Evolutionary conservation across 305 asterid genomes (phyloP).

Genomic region (Solanum aculeatissimum): DNA sequence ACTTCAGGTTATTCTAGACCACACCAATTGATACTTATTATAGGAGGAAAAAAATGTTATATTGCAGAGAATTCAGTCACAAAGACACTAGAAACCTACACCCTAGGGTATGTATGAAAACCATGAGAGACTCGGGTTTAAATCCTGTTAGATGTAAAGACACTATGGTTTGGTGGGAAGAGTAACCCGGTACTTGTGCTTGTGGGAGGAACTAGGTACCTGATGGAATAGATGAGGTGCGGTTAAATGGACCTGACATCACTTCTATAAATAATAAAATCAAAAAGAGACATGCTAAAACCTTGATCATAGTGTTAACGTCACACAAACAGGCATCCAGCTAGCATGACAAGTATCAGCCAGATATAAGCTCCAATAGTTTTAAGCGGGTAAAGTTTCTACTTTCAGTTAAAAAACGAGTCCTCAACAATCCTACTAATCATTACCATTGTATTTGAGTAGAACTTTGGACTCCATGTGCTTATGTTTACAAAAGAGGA

Average conservation of each 20-base stretch:
- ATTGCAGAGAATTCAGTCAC: background rate
- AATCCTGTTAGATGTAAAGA: background rate
- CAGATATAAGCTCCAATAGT: background rate
- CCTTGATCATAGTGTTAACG: background rate
- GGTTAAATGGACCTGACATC: background rate
- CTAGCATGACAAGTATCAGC: background rate
- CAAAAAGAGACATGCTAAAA: background rate
- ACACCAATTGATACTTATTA: background rate
- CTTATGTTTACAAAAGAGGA: background rate
- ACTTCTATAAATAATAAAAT: background rate
- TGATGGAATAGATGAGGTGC: background rate
- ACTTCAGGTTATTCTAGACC: background rate
- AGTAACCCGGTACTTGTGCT: background rate
- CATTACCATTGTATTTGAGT: background rate
- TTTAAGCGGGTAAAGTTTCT: background rate
- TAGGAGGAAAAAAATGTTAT: background rate
- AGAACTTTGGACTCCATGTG: background rate
- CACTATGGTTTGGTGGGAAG: background rate
- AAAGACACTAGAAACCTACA: background rate
- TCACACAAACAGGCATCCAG: background rate
- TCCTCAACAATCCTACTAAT: background rate
- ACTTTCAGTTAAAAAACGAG: background rate
- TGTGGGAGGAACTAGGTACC: background rate
- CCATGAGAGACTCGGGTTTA: background rate
- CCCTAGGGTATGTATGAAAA: background rate